A percentile compares a stretch with the other conserved stretches of the same genome.
Conservation (phyloP, 768 basidiomycete genomes). For the Rossbeevera mucosa region DNA sequence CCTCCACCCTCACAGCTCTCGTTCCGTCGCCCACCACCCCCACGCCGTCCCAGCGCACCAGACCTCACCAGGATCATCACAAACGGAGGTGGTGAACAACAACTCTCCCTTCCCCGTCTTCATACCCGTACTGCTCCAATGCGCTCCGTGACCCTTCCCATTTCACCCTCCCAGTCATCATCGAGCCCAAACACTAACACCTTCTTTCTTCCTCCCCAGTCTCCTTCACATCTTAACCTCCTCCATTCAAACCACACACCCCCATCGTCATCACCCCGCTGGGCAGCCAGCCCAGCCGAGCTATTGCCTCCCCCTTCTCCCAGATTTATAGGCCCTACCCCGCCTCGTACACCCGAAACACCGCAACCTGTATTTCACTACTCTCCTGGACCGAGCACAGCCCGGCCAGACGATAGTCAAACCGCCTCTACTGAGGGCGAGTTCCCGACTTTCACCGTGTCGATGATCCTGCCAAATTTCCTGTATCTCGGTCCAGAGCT, state of each 20-base stretch:
- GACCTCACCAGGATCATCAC: slow-evolving; percentile 62
- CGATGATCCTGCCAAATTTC: slow-evolving; percentile 87
- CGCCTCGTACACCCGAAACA: slow-evolving; percentile 38
- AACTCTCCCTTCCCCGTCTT: slow-evolving; percentile 48
- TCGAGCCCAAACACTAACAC: slow-evolving; percentile 19
- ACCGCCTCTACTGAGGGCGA: slow-evolving; percentile 38
- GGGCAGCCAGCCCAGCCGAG: slow-evolving; percentile 33
- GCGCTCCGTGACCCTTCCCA: slow-evolving; percentile 58
- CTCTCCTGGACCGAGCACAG: slow-evolving; percentile 55
- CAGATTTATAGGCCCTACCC: slow-evolving; percentile 23
- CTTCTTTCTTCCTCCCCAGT: slow-evolving; percentile 32
- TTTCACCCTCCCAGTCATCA: slow-evolving; percentile 27
- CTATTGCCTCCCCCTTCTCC: slow-evolving; percentile 36
- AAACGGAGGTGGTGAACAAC: slow-evolving; percentile 42
- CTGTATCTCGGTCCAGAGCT: slow-evolving; percentile 90
- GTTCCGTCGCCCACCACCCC: slow-evolving; percentile 49
- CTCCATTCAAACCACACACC: slow-evolving; percentile 57
- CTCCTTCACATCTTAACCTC: slow-evolving; percentile 60
- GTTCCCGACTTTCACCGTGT: slow-evolving; percentile 70
- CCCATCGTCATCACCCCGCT: slow-evolving; percentile 45
- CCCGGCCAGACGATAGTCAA: slow-evolving; percentile 46
- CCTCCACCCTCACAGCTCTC: slow-evolving; percentile 62
- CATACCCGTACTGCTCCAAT: slow-evolving; percentile 56
- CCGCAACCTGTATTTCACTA: slow-evolving; percentile 27
- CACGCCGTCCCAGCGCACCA: slow-evolving; percentile 58